Percentiles rank a stretch among this genome's conserved stretches.
phyloP scores from a whole-genome alignment of 2,329 filamentous ascomycete species.

The Fusarium subglutinans region DNA sequence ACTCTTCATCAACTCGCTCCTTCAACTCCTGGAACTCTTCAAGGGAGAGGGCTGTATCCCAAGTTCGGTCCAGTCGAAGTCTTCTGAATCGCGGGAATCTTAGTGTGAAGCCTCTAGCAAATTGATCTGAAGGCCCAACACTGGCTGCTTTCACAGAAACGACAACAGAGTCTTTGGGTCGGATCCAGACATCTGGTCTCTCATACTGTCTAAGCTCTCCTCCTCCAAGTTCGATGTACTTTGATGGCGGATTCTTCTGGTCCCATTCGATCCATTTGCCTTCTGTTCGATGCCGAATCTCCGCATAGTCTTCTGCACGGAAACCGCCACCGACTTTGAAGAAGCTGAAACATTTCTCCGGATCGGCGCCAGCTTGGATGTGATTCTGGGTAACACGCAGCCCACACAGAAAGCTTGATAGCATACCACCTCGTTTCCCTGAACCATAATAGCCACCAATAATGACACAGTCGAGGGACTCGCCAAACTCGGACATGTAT shows the following conservation, averaged over 20 bases:
- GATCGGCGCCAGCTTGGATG: constrained; percentile 65
- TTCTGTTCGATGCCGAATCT: constrained; percentile 83
- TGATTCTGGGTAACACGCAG: constrained; percentile 78
- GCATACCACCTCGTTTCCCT: constrained; percentile 80
- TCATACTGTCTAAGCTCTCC: constrained; percentile 77
- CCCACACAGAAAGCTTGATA: constrained; percentile 92
- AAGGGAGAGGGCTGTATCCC: constrained; percentile 81
- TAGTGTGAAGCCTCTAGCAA: constrained; percentile 79
- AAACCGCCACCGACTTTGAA: constrained; percentile 98
- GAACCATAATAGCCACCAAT: constrained; percentile 94
- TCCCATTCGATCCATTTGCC: constrained; percentile 95
- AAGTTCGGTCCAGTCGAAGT: constrained; percentile 82
- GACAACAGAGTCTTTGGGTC: constrained; percentile 86
- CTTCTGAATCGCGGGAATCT: constrained; percentile 91
- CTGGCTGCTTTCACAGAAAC: constrained; percentile 89
- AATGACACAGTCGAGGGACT: constrained; percentile 88
- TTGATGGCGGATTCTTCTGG: constrained; percentile 74
- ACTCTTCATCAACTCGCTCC: constrained; percentile 73
- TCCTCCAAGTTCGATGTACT: constrained; percentile 84
- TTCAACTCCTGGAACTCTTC: constrained; percentile 81
- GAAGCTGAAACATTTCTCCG: constrained; percentile 89
- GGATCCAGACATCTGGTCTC: constrained; percentile 91
- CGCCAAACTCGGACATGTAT: constrained; percentile 96
- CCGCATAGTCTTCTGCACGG: constrained; percentile 82
- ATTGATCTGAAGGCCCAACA: constrained; percentile 78